Percentiles rank a stretch among this genome's conserved stretches.
phyloP scores from a whole-genome alignment of 78 protist genomes.

The Emiliania huxleyi region DNA sequence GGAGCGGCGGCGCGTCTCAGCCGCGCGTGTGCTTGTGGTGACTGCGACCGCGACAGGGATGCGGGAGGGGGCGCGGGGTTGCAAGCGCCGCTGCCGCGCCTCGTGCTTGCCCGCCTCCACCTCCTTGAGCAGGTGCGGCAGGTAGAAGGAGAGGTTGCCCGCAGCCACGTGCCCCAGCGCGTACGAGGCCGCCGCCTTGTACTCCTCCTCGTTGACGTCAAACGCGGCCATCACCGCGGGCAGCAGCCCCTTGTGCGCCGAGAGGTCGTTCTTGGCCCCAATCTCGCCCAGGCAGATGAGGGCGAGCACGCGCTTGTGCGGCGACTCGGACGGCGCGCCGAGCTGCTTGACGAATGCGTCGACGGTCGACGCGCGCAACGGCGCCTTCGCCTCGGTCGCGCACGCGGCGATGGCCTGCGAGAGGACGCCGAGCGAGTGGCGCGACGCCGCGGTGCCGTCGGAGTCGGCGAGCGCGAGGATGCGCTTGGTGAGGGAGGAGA shows the following conservation, averaged over 20 bases:
- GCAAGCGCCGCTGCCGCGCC: too few species aligned
- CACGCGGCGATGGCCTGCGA: conserved; percentile 68
- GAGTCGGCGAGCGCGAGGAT: neutral
- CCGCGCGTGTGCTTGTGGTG: too few species aligned
- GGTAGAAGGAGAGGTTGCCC: conserved; percentile 51
- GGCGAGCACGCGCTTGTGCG: conserved; percentile 50
- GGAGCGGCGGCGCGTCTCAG: conserved; percentile 74
- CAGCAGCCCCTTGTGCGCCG: conserved; percentile 22
- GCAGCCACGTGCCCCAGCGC: conserved; percentile 71
- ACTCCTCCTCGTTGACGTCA: conserved; percentile 70
- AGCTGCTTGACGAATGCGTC: neutral
- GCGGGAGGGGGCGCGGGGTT: too few species aligned
- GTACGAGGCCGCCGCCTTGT: conserved; percentile 76
- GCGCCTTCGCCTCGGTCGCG: neutral
- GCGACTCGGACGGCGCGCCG: neutral
- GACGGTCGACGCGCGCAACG: neutral
- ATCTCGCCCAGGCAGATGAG: conserved; percentile 85
- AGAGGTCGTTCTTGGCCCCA: conserved; percentile 72
- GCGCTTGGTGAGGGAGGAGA: neutral
- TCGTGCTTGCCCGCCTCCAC: neutral
- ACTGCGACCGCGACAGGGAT: too few species aligned
- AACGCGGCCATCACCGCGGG: conserved; percentile 49
- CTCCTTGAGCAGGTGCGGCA: conserved; percentile 69
- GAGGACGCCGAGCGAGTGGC: conserved; percentile 44
- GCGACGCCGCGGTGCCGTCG: neutral